Evolutionary conservation across 257 asterid species (phyloP).

Genomic region (Striga asiatica): DNA sequence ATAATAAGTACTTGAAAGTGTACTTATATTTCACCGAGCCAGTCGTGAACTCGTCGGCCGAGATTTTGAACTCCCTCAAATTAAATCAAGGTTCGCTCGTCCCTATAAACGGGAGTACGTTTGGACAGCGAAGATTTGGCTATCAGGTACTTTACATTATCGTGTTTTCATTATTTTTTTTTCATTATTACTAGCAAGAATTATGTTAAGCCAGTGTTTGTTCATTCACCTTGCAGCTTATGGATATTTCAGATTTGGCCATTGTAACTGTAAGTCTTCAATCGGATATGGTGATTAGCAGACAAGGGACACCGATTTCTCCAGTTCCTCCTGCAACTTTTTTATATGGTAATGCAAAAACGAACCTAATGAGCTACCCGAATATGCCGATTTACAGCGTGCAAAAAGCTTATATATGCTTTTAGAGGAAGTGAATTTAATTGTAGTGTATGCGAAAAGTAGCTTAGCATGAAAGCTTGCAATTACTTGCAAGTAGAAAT

Average conservation of each 20-base stretch:
- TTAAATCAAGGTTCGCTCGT: conserved; percentile 54
- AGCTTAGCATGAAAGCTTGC: too few relatives aligned
- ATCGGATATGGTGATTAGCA: conserved; percentile 41
- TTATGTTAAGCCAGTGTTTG: background rate
- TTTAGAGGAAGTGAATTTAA: too few relatives aligned
- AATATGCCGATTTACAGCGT: background rate
- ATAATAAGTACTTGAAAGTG: conserved; percentile 43
- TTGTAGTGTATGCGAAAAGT: background rate
- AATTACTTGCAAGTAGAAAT: too few relatives aligned
- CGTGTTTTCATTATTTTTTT: background rate
- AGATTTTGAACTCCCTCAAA: conserved; percentile 52
- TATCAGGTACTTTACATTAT: conserved; percentile 51
- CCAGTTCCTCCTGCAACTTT: conserved; percentile 69
- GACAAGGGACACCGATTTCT: conserved; percentile 78
- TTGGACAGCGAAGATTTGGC: conserved; percentile 80
- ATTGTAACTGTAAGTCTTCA: conserved; percentile 59
- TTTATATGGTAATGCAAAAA: conserved; percentile 59
- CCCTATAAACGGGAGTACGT: conserved; percentile 49
- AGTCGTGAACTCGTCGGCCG: conserved; percentile 62
- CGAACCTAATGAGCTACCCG: background rate
- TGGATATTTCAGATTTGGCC: conserved; percentile 41
- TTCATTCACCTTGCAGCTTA: conserved; percentile 35
- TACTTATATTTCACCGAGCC: conserved; percentile 77
- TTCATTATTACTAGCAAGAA: background rate
- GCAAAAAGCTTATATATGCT: too few relatives aligned